Conservation (phyloP, 2,329 filamentous ascomycete species). For the Ophiocordyceps camponoti-floridani region DNA sequence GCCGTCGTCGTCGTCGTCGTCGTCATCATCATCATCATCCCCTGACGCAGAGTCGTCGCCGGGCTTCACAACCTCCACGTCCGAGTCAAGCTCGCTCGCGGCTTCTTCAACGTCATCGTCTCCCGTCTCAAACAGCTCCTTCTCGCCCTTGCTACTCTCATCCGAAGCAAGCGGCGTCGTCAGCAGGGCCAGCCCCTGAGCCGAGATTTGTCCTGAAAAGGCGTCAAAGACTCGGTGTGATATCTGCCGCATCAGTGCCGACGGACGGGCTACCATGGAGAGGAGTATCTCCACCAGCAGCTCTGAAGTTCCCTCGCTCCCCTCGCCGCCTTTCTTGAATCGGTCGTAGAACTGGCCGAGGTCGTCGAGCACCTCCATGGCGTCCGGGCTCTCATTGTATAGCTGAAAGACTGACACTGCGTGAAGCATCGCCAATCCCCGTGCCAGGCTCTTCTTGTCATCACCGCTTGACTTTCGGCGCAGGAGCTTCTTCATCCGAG, state of each 20-base stretch:
- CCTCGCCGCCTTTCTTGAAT: constrained; percentile 35
- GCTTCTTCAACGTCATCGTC: constrained; percentile 37
- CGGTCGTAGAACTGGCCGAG: constrained; percentile 59
- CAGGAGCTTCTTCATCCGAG: constrained; percentile 33
- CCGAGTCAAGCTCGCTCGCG: constrained; percentile 20
- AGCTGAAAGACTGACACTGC: constrained; percentile 73
- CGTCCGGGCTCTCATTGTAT: constrained; percentile 78
- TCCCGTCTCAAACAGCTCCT: constrained; percentile 63
- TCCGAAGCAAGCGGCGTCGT: constrained; percentile 56
- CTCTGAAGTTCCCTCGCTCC: constrained; percentile 43
- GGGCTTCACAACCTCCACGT: constrained; percentile 24
- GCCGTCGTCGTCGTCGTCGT: constrained; percentile 26
- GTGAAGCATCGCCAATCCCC: constrained; percentile 64
- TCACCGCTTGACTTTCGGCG: constrained; percentile 19
- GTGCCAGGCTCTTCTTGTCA: constrained; percentile 23
- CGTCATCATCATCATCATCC: constrained; percentile 19
- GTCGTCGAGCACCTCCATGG: constrained; percentile 65
- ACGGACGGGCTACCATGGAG: constrained; percentile 76
- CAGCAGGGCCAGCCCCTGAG: constrained; percentile 48
- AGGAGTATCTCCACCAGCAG: constrained; percentile 74
- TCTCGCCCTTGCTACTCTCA: constrained; percentile 69
- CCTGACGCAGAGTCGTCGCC: no score
- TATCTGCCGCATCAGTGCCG: constrained; percentile 67
- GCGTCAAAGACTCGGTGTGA: constrained; percentile 76
- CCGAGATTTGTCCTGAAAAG: constrained; percentile 59